Conservation (phyloP, 208 protist genomes). For the Naegleria fowleri region DNA sequence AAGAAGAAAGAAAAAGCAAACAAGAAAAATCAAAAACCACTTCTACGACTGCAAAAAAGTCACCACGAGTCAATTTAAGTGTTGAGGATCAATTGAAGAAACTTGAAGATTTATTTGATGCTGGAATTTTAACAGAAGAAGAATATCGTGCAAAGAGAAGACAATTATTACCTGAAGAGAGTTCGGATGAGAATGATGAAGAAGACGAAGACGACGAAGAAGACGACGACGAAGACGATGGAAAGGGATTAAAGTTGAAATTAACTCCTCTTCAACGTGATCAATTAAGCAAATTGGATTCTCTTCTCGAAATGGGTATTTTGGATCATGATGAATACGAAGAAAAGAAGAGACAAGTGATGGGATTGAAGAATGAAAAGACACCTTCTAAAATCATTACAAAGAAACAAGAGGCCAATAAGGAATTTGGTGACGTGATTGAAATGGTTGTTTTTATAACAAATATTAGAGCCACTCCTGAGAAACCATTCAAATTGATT, state of each 20-base stretch:
- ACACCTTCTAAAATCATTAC: background rate
- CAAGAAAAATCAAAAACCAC: background rate
- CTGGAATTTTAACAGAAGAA: slow-evolving; percentile 11
- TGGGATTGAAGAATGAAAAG: background rate
- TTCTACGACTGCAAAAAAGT: background rate
- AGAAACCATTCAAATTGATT: background rate
- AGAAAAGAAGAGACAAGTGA: slow-evolving; percentile 9
- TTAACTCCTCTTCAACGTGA: background rate
- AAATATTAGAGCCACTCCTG: background rate
- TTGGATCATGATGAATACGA: background rate
- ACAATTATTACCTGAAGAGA: background rate
- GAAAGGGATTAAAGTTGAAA: background rate
- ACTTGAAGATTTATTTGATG: background rate
- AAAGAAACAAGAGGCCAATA: background rate
- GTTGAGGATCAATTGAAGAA: background rate
- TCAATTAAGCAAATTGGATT: background rate
- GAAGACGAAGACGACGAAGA: background rate
- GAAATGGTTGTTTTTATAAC: background rate
- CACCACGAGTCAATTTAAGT: background rate
- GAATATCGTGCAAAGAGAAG: background rate
- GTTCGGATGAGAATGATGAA: no score
- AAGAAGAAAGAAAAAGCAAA: background rate
- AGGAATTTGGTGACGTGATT: background rate
- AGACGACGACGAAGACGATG: background rate
- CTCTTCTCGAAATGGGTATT: background rate